phyloP scores from a whole-genome alignment of 805 yeast species.

The Starmerella tilneyi region DNA sequence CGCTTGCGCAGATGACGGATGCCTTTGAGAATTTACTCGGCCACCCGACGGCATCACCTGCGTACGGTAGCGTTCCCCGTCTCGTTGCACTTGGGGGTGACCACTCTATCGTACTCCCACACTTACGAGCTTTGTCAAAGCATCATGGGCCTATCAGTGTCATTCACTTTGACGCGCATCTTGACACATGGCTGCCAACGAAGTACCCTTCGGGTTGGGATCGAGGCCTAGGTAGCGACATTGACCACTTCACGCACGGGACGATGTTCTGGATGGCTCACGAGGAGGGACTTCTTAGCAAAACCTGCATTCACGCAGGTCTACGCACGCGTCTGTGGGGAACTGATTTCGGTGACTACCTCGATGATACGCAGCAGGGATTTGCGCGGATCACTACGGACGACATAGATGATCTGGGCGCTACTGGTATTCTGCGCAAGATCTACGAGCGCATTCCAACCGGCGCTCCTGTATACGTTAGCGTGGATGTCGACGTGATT shows the following conservation, averaged over 20 bases:
- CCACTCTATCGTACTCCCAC: slow-evolving; percentile 66
- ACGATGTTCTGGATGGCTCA: slow-evolving; percentile 77
- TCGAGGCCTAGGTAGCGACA: slow-evolving; percentile 37
- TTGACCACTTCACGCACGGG: slow-evolving; percentile 65
- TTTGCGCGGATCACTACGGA: slow-evolving; percentile 61
- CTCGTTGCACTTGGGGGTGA: slow-evolving; percentile 73
- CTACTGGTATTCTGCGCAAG: slow-evolving; percentile 45
- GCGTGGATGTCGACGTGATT: slow-evolving; percentile 64
- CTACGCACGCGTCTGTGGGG: slow-evolving; percentile 65
- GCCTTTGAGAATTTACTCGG: slow-evolving; percentile 46
- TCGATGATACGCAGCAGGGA: slow-evolving; percentile 59
- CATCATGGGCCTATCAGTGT: slow-evolving; percentile 60
- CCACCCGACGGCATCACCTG: slow-evolving; percentile 27
- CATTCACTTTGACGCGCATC: slow-evolving; percentile 76
- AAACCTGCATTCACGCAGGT: slow-evolving; percentile 64
- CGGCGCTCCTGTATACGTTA: slow-evolving; percentile 54
- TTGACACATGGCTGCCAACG: slow-evolving; percentile 75
- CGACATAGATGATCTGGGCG: slow-evolving; percentile 61
- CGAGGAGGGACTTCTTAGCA: slow-evolving; percentile 52
- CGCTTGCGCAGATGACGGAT: slow-evolving; percentile 50
- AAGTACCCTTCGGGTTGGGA: slow-evolving; percentile 69
- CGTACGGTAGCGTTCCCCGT: slow-evolving; percentile 40
- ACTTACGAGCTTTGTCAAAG: slow-evolving; percentile 51
- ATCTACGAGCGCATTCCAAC: slow-evolving; percentile 50
- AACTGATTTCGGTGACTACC: slow-evolving; percentile 46